phyloP scores from a whole-genome alignment of 2,329 filamentous ascomycete genomes.

The Colletotrichum sp. region DNA sequence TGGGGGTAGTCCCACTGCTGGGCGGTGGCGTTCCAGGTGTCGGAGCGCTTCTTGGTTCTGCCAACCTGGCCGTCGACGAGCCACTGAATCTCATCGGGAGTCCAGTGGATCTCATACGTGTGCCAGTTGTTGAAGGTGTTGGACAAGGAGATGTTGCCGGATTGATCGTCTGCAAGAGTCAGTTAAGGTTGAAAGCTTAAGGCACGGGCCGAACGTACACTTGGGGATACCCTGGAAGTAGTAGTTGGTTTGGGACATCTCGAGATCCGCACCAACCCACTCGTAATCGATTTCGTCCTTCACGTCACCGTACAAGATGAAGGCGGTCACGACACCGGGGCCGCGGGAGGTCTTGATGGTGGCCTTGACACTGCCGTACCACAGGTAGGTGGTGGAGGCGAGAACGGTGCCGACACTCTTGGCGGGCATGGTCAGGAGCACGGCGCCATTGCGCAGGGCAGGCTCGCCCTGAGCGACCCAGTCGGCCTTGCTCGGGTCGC shows the following conservation, averaged over 20 bases:
- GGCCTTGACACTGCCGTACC: slow-evolving; percentile 94
- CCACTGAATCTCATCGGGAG: slow-evolving; percentile 86
- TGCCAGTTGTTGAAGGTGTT: slow-evolving; percentile 83
- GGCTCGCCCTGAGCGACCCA: slow-evolving; percentile 89
- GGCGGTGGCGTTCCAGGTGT: slow-evolving; percentile 85
- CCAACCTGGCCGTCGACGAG: slow-evolving; percentile 80
- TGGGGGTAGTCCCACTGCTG: slow-evolving; percentile 90
- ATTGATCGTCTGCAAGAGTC: slow-evolving; percentile 69
- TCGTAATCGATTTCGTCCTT: slow-evolving; percentile 99
- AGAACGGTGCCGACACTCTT: slow-evolving; percentile 87
- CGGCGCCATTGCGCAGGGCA: slow-evolving; percentile 65
- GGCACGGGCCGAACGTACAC: slow-evolving; percentile 63
- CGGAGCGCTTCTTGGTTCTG: slow-evolving; percentile 74
- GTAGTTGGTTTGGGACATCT: slow-evolving; percentile 88
- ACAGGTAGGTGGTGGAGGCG: slow-evolving; percentile 85
- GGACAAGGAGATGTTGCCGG: slow-evolving; percentile 69
- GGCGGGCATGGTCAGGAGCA: slow-evolving; percentile 88
- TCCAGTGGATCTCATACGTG: slow-evolving; percentile 94
- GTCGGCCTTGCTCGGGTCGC: slow-evolving; percentile 78
- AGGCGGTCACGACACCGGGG: slow-evolving; percentile 91
- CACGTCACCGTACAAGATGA: slow-evolving; percentile 93
- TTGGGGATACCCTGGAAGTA: slow-evolving; percentile 94
- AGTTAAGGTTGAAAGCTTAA: slow-evolving; percentile 19
- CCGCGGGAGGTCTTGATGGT: slow-evolving; percentile 85
- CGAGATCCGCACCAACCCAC: slow-evolving; percentile 82